Base-by-base conservation (phyloP, 108 stramenopile genomes). In the Nitzschia sp. region DNA sequence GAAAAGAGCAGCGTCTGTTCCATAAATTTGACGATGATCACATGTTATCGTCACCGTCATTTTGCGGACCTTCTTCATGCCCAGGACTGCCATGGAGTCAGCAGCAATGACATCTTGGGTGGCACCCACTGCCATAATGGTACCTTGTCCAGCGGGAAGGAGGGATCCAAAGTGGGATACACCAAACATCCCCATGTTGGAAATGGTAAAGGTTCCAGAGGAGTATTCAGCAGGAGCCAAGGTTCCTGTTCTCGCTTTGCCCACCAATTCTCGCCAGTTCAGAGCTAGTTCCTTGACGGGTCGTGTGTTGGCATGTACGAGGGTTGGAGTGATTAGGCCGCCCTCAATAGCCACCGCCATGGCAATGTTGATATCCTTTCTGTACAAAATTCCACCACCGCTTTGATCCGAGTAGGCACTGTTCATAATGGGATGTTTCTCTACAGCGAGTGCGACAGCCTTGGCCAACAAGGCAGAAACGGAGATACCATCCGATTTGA, bases 131-230 rank as follows among this genome's bases (percentile, higher is more conserved):
- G 97, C 97, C 21, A 98, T 81, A 57, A 98, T 98, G 29, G 91
- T 88, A 7, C 97, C 97, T 69, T 72, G 75, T 56, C 94, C 94
- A 3, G 77, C 71, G 24, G 97, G 96, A 42, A 98, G 93, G 70
- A 98, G 95, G 14, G 97, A 95, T 65, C 93, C 96, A 62, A 98
- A 98, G 59, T 91, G 75, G 34, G 92, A 83, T 2, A 98, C 96
- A 15, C 96, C 97, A 75, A 96, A 97, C 97, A 98, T 98, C 40
- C 97, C 97, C 75, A 98, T 92, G 83, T 98, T 98, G 52, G 95
- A 94, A 65, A 98, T 98, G 42, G 96, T 92, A 71, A 98, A 96
- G 9, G 97, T 98, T 15, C 97, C 97, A 0, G 93, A 82, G 54
- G 84, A 86, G 86, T 95, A 97, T 79, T 97, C 97, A 70, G 92